Conservation (phyloP, 1,139 yeast species). For the Debaryomyces coudertii region DNA sequence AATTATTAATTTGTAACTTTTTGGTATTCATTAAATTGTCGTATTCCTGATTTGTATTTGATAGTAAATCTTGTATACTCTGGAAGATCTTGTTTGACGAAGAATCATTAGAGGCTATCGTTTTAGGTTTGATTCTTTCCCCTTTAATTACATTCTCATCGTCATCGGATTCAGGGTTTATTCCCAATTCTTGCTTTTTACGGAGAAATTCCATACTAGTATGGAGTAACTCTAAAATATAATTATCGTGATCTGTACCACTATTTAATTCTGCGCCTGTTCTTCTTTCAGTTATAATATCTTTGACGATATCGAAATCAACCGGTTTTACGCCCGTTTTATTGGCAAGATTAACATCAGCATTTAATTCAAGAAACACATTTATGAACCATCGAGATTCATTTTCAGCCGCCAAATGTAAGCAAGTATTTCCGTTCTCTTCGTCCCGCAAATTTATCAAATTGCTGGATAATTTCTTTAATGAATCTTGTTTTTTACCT, state of each 20-base stretch:
- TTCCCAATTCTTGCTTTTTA: conserved; percentile 31
- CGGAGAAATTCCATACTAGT: conserved; percentile 40
- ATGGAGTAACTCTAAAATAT: conserved; percentile 37
- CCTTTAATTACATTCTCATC: conserved; percentile 5
- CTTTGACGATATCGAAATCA: conserved; percentile 75
- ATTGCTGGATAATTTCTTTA: conserved; percentile 65
- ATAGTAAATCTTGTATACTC: conserved; percentile 45
- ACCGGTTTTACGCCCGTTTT: conserved; percentile 83
- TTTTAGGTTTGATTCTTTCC: neutral
- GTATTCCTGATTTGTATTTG: conserved; percentile 45
- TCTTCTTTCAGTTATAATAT: conserved; percentile 25
- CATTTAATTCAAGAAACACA: conserved; percentile 81
- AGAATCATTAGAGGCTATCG: neutral
- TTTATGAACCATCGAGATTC: conserved; percentile 84
- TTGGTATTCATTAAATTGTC: conserved; percentile 42
- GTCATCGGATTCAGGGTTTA: conserved; percentile 13
- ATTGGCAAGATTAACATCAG: conserved; percentile 77
- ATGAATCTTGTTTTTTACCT: conserved; percentile 43
- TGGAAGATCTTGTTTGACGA: conserved; percentile 40
- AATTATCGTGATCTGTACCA: conserved; percentile 24
- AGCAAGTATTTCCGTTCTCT: conserved; percentile 79
- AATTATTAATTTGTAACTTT: conserved; percentile 37
- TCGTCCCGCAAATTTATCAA: conserved; percentile 78
- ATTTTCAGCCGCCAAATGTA: conserved; percentile 87
- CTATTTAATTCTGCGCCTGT: conserved; percentile 14